Conservation (phyloP, 2,329 filamentous ascomycete species). For the Diplodia scrobiculata region DNA sequence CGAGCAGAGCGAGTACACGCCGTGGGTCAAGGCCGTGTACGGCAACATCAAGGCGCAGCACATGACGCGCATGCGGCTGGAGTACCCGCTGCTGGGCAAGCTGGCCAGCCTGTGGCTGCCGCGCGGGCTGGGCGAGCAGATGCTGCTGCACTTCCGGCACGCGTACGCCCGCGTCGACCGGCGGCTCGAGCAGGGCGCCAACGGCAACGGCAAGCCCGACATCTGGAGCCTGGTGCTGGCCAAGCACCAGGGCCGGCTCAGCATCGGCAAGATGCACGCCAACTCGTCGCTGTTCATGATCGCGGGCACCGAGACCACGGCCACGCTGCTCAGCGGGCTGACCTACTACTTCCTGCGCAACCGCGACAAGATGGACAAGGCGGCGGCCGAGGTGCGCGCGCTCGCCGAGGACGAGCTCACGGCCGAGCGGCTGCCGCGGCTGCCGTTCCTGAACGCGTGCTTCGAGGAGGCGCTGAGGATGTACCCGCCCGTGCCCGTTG, state of each 20-base stretch:
- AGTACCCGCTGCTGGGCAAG: slow-evolving; percentile 8
- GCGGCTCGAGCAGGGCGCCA: slow-evolving; percentile 33
- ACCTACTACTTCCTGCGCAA: slow-evolving; percentile 42
- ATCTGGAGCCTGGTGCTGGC: slow-evolving; percentile 47
- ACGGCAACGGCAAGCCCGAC: slow-evolving; percentile 33
- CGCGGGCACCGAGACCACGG: slow-evolving; percentile 53
- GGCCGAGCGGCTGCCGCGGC: slow-evolving; percentile 37
- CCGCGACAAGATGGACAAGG: slow-evolving; percentile 35
- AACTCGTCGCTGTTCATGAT: slow-evolving; percentile 46
- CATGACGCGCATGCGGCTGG: background rate
- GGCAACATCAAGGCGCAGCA: slow-evolving; percentile 32
- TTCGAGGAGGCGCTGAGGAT: slow-evolving; percentile 48
- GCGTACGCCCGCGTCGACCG: slow-evolving; percentile 33
- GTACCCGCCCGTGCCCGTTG: slow-evolving; percentile 47
- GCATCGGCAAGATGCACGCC: slow-evolving; percentile 43
- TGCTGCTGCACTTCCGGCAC: slow-evolving; percentile 7
- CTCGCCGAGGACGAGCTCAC: slow-evolving; percentile 41
- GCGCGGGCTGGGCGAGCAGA: background rate
- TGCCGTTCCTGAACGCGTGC: slow-evolving; percentile 46
- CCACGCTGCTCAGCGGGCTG: slow-evolving; percentile 46
- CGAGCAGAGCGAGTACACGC: slow-evolving; percentile 36
- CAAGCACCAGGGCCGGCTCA: slow-evolving; percentile 31
- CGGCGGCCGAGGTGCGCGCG: slow-evolving; percentile 39
- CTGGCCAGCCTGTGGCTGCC: background rate
- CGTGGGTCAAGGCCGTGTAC: slow-evolving; percentile 42